Base-by-base conservation (phyloP, 225 moss, liverwort and hornwort species). In the Asterella californica region DNA sequence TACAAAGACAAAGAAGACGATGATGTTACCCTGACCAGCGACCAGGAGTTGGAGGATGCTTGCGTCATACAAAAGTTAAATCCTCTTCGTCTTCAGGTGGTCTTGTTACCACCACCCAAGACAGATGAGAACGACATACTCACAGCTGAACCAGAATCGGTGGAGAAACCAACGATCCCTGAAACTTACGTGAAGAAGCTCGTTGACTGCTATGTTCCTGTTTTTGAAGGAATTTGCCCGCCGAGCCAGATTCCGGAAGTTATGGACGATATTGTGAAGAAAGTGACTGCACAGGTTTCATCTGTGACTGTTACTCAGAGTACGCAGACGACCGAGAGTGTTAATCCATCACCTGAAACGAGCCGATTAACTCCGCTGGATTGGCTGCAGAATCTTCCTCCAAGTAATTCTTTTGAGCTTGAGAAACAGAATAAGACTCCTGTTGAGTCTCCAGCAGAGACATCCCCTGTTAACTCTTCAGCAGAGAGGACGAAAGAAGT, bases 1-100 rank as follows among this genome's bases (percentile, higher is more conserved):
- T 94, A 96, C 80, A 92, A 82, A 15, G 96, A 96, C 75, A 85
- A 83, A 70, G 96, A 96, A 24, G 73, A 87, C 33, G 96, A 96
- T 81, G 88, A 90, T 8, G 90, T 96, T n/a, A 92, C 92, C 0
- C 91, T 96, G 92, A 84, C 85, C 0, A 86, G 77, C 62, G 89
- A 90, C 78, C 80, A 86, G 17, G 96, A 96, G 77, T 77, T 96
- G 36, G 77, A 75, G 8, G 96, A 96, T 36, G 96, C 96, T 36
- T 85, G 91, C 34, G 80, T 90, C 38, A 59, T 86, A 27, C 96
- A 96, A 78, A 74, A 79, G 0, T 70, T 96, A 7, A 94, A 94
- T 76, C 96, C 94, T 75, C 89, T 96, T 36, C 92, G 94, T 47
- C 79, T 96, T 77, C 77, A 82, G 42, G 94, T 96, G 34, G 34